phyloP scores from a whole-genome alignment of 1,284 basidiomycete genomes.

The Tilletiaria anomala region DNA sequence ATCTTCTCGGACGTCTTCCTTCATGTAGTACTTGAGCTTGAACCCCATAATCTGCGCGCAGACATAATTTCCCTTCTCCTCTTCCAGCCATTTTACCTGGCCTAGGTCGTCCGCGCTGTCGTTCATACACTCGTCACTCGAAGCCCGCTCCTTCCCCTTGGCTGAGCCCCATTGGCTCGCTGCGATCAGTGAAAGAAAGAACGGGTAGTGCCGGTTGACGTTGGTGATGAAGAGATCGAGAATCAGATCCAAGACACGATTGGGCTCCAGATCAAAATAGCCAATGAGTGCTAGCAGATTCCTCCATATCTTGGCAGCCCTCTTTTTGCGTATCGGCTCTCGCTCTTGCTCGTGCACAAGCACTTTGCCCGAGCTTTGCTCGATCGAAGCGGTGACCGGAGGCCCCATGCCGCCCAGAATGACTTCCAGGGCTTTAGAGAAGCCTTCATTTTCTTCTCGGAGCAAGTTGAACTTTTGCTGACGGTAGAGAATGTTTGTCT shows the following conservation, averaged over 20 bases:
- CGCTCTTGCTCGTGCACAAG: background rate
- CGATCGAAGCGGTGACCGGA: slow-evolving; percentile 28
- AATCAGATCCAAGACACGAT: slow-evolving; percentile 80
- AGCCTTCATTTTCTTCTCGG: slow-evolving; percentile 93
- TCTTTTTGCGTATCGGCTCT: slow-evolving; percentile 11
- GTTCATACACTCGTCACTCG: no score
- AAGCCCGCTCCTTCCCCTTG: no score
- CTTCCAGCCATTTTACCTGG: background rate
- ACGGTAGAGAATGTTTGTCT: slow-evolving; percentile 52
- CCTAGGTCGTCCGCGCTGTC: no score
- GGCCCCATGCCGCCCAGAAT: slow-evolving; percentile 64
- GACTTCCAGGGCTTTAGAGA: slow-evolving; percentile 76
- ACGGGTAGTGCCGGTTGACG: slow-evolving; percentile 67
- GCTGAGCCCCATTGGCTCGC: slow-evolving; percentile 72
- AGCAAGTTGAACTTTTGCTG: slow-evolving; percentile 97
- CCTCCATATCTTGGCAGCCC: slow-evolving; percentile 34
- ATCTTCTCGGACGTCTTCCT: slow-evolving; percentile 43
- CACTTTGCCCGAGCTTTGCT: background rate
- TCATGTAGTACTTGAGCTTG: slow-evolving; percentile 78
- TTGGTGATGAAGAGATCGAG: slow-evolving; percentile 77
- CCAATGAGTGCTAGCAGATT: slow-evolving; percentile 41
- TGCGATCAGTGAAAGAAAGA: slow-evolving; percentile 73
- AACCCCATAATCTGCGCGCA: slow-evolving; percentile 86
- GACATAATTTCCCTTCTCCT: slow-evolving; percentile 44
- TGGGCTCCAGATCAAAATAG: slow-evolving; percentile 89